Evolutionary conservation across 2,329 filamentous ascomycete species (phyloP), one percentile per base, ranked within the genome.

Genomic region (Knufia petricola): DNA sequence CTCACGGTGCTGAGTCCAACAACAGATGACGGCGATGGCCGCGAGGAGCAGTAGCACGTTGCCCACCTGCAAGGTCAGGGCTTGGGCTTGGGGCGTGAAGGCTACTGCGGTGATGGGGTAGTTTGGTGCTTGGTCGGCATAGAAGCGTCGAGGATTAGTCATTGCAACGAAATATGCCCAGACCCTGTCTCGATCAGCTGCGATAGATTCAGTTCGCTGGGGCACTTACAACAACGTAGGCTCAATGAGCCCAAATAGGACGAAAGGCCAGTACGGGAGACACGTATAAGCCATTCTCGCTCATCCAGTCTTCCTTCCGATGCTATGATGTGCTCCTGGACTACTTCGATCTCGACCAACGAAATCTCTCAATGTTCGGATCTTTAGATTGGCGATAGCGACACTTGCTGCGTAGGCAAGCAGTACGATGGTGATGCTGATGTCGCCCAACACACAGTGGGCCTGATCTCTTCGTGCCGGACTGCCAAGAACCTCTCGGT

Each of bases 1-100:
- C 53, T 71, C 78, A 46, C 77, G 64, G 66, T 87, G 83, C 12
- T 69, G 76, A 1, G 79, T 84, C 4, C 77, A 74, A 59, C 79
- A 77, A 10, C 85, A 69, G 13, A 86, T 72, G 3, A 85, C 60
- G 2, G 79, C 82, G 3, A 85, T 62, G 50, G 86, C 67, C 52
- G 76, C 79, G 41, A 85, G 68, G 10, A 87, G 70, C 1, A 81
- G 73, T 58, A 86, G 87, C 17, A 80, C 63, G 58, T 87, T 87
- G 38, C 81, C 82, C 13, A 87, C 71, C 65, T 87, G 81, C 57
- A 77, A 72, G 39, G 79, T 76, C 23, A 85, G 66, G n/a, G 82
- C 68, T 36, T 75, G 69, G 52, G 71, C 70, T 56, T 62, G 64
- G 3, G 62, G 61, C 26, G 65, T 63, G 36, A 66, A 54, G 23